Evolutionary conservation across 2,329 filamentous ascomycete species (phyloP), one percentile per base, ranked within the genome.

Genomic region (Apiospora pterosperma): DNA sequence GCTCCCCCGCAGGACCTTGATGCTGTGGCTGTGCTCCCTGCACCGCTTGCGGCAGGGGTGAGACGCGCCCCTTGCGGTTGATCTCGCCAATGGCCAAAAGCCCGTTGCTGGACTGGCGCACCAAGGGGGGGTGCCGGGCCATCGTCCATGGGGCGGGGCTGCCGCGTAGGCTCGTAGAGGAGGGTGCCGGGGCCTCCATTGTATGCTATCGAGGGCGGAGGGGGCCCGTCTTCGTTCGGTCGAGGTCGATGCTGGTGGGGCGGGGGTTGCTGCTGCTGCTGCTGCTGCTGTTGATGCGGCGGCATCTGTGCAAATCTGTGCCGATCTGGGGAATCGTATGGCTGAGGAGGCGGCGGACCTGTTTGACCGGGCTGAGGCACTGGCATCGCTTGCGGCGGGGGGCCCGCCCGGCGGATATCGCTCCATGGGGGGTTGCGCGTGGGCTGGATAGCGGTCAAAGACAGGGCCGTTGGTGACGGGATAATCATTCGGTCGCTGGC

Each of bases 41-140:
- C 0, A 97, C 94, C 25, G 95, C 94, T 76, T 97, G 95, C 1
- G 95, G 95, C 19, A 97, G 81, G 1, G 95, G 95, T 10, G 95
- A 97, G 42, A 93, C 85, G 60, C 94, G 89, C 1, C 94, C 94
- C 69, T 90, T 91, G 62, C 92, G 88, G 73, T 93, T 93, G 66
- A 90, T 89, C 64, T 92, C 90, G 70, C 96, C 92, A 12, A 97
- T 85, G 3, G 88, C 89, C n/a, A 97, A 81, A 52, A 97, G 82
- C 41, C 86, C 89, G 66, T 91, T 89, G 67, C 91, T 84, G 4
- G 38, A 42, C 66, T 85, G 85, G 10, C 78, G 79, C 62, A 85
- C 84, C 41, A 87, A 83, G 44, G 87, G 82, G n/a, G 36, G 86
- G 82, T 25, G 60, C 62, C 23, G n/a, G 42, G 28, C 60, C 36